Percentiles rank a stretch among this genome's conserved stretches.
Conservation (phyloP, 805 yeast species). For the Wickerhamomyces chambardii region DNA sequence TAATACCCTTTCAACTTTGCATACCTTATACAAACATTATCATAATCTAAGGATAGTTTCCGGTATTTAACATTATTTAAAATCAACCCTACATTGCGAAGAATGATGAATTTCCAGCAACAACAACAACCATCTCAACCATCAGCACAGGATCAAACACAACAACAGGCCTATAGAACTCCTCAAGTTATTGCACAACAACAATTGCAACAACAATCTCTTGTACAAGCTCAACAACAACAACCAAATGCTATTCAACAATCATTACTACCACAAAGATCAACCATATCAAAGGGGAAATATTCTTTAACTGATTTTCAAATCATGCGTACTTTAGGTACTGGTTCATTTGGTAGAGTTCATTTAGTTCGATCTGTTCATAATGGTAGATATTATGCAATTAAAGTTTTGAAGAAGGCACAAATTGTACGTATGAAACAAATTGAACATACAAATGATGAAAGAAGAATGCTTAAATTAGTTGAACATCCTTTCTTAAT, state of each 20-base stretch:
- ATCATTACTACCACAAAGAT: slow-evolving; percentile 16
- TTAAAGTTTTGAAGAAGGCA: slow-evolving; percentile 79
- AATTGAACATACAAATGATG: slow-evolving; percentile 94
- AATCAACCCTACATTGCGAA: not conserved
- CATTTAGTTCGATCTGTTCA: slow-evolving; percentile 84
- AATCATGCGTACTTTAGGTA: slow-evolving; percentile 82
- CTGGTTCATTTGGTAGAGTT: slow-evolving; percentile 94
- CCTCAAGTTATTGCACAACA: not conserved
- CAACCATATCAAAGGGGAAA: slow-evolving; percentile 43
- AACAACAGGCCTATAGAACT: not conserved
- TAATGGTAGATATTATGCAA: slow-evolving; percentile 89
- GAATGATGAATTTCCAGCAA: not conserved
- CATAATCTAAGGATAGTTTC: no score
- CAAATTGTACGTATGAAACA: slow-evolving; percentile 91
- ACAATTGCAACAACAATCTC: not conserved
- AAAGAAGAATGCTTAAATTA: slow-evolving; percentile 76
- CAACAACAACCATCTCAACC: not conserved
- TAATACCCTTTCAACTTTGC: no score
- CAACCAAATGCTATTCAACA: slow-evolving; percentile 8
- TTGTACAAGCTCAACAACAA: not conserved
- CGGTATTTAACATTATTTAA: no score
- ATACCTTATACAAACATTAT: no score
- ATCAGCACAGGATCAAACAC: not conserved
- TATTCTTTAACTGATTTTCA: slow-evolving; percentile 75
- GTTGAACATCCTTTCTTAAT: slow-evolving; percentile 88